Percentiles rank a stretch among this genome's conserved stretches.
Conservation (phyloP, 306 rosid genomes). For the Benincasa hispida region DNA sequence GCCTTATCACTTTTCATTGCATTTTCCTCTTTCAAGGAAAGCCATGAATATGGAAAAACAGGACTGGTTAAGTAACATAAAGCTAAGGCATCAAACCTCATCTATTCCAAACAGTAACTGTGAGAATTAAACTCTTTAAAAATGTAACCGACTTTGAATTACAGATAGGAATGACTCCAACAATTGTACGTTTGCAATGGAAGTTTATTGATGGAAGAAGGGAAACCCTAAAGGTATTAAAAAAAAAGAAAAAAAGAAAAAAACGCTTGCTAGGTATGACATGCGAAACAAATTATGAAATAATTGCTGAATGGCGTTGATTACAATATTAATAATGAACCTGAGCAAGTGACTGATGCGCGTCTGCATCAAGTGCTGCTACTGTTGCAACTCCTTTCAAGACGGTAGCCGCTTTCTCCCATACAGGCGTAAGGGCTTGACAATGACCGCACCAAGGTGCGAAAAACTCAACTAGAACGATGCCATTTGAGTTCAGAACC, state of each 20-base stretch:
- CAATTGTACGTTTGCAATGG: neutral
- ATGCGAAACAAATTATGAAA: neutral
- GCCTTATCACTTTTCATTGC: neutral
- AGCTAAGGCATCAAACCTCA: neutral
- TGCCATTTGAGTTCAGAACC: constrained; percentile 87
- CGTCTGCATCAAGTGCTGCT: constrained; percentile 96
- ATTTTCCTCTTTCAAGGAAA: neutral
- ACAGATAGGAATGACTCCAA: neutral
- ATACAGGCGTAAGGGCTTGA: constrained; percentile 72
- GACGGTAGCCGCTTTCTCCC: constrained; percentile 91
- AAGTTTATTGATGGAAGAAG: neutral
- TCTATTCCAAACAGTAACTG: neutral
- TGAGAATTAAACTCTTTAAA: neutral
- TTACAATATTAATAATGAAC: constrained; percentile 17
- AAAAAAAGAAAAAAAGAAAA: no score
- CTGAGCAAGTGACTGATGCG: constrained; percentile 87
- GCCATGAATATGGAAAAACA: neutral
- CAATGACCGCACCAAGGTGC: constrained; percentile 99
- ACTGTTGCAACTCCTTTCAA: constrained; percentile 86
- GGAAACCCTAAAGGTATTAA: neutral
- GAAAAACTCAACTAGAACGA: constrained; percentile 90
- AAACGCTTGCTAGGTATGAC: neutral
- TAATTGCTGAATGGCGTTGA: neutral
- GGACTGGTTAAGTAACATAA: neutral
- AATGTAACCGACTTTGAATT: neutral